Evolutionary conservation across 2,329 filamentous ascomycete genomes (phyloP), one percentile per base, ranked within the genome.

Genomic region (Neobulgaria alba): DNA sequence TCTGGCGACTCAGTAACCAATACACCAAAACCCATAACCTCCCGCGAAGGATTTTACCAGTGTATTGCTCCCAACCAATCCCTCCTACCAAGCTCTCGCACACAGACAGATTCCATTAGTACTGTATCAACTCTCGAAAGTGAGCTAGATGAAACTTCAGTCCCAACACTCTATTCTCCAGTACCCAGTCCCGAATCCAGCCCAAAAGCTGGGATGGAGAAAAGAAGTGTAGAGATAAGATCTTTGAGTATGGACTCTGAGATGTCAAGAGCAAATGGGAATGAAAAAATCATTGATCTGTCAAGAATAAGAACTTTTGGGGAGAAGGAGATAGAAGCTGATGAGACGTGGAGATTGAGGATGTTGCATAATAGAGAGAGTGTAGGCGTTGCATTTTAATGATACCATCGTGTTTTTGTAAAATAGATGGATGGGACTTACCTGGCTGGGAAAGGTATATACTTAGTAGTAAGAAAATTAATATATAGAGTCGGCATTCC

Each of bases 11-110:
- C 68, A 3, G 59, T 77, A 18, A 79, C 74, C 34, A 79, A 77
- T 49, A 60, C 59, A 3, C 75, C 75, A 2, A 67, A 61, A 30
- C 71, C 74, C 8, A 58, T 77, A 32, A 72, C 63, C 31, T 63
- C 60, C 17, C 60, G 57, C 8, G 71, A 77, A 20, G 75, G 73
- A 3, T 79, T 75, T 57, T 80, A 80, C 53, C 71, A 77, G 56
- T 73, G 70, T 39, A 62, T 77, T 12, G 62, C 65, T 21, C 61
- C 51, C 10, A 35, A 39, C 41, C 10, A 29, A 19, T 3, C 15
- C 16, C 26, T 21, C n/a, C 37, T n/a, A 8, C 36, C 12, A 3
- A 39, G 34, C 36, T n/a, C n/a, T n/a, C n/a, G n/a, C n/a, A n/a
- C n/a, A n/a, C n/a, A n/a, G n/a, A 55, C 54, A 29, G 56, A 49